Percentiles rank a stretch among this genome's conserved stretches.
Evolutionary conservation across 768 basidiomycete genomes (phyloP).

Genomic region (Lentinula boryana): DNA sequence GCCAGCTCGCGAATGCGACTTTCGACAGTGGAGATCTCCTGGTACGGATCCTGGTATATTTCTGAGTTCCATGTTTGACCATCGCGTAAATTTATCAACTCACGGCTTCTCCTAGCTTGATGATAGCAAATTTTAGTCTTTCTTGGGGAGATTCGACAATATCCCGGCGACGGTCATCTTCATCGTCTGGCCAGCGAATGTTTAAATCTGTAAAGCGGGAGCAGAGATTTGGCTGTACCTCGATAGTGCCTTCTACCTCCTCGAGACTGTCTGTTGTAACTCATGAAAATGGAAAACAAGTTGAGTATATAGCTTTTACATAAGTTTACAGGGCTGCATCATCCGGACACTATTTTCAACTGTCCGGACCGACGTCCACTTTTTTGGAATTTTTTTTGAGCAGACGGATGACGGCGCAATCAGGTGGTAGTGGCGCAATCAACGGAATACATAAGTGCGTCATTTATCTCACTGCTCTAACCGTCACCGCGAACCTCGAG

Average conservation of each 20-base stretch:
- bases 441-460: background rate
- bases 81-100: slow-evolving; percentile 22
- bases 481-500: background rate
- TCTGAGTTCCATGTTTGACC: background rate
- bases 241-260: slow-evolving; percentile 42
- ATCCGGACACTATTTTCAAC: too few species aligned
- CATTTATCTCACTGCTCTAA: background rate
- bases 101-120: slow-evolving; percentile 81
- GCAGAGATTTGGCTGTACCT: slow-evolving; percentile 34
- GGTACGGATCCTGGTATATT: slow-evolving; percentile 50
- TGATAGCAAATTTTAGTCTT: slow-evolving; percentile 57
- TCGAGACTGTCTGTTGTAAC: slow-evolving; percentile 47
- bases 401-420: too few species aligned
- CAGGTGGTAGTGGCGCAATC: too few species aligned
- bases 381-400: too few species aligned
- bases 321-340: background rate
- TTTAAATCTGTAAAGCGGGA: slow-evolving; percentile 11
- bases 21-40: slow-evolving; percentile 65
- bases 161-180: slow-evolving; percentile 62
- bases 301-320: too few species aligned
- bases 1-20: slow-evolving; percentile 56
- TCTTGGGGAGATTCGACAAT: slow-evolving; percentile 67
- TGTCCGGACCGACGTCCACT: too few species aligned
- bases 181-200: slow-evolving; percentile 46
- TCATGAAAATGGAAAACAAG: slow-evolving; percentile 30